Conservation (phyloP, 805 yeast genomes). For the Monosporozyma solicola region DNA sequence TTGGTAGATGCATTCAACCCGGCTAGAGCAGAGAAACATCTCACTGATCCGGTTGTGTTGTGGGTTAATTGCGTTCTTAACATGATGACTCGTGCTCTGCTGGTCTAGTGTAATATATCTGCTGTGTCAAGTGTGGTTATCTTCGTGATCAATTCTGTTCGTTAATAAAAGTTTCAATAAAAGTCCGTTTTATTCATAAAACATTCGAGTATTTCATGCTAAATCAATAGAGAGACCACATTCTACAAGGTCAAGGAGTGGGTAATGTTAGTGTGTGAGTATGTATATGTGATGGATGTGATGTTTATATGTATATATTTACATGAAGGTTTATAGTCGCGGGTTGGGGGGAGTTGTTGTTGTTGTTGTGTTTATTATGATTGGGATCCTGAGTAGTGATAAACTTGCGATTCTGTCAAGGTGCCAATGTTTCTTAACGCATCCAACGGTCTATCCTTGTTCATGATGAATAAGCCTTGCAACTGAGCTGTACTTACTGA, state of each 20-base stretch:
- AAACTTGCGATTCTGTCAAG: constrained; percentile 20
- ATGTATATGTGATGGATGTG: background rate
- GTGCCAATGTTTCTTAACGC: constrained; percentile 58
- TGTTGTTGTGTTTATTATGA: background rate
- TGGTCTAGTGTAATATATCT: background rate
- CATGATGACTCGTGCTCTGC: background rate
- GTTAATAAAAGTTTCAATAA: background rate
- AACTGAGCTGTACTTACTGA: constrained; percentile 77
- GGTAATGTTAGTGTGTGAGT: background rate
- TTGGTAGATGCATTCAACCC: constrained; percentile 5
- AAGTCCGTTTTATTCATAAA: background rate
- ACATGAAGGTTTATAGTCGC: constrained; percentile 10
- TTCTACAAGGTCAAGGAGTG: background rate
- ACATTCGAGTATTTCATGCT: background rate
- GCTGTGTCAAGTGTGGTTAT: no score
- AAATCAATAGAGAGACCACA: background rate
- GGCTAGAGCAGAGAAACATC: constrained; percentile 11
- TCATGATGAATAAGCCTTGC: constrained; percentile 91
- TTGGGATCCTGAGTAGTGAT: background rate
- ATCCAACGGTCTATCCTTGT: constrained; percentile 69
- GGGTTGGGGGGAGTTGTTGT: background rate
- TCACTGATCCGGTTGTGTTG: background rate
- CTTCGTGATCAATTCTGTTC: background rate
- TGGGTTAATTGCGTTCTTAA: background rate
- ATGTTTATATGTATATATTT: background rate